Evolutionary conservation across 202 grass and related monocot genomes (phyloP).

Genomic region (Setaria italica): DNA sequence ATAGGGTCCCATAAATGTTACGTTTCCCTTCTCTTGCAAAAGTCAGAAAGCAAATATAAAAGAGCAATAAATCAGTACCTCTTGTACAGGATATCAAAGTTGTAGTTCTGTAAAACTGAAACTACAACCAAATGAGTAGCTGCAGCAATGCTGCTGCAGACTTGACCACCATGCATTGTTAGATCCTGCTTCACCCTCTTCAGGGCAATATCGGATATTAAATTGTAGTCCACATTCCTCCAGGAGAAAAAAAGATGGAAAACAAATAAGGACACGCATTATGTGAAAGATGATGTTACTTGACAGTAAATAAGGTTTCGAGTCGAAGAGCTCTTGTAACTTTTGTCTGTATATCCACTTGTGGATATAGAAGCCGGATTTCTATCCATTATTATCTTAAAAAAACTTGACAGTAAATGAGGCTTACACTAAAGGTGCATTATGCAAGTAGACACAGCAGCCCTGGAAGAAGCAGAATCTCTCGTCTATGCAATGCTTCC

Average conservation of each 20-base stretch:
- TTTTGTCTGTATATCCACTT: too few species aligned
- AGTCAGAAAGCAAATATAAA: constrained; percentile 34
- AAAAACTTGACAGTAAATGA: constrained; percentile 41
- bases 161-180: constrained; percentile 91
- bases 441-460: constrained; percentile 70
- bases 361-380: too few species aligned
- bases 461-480: constrained; percentile 88
- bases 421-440: constrained; percentile 69
- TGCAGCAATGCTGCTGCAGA: constrained; percentile 64
- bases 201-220: constrained; percentile 81
- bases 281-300: constrained; percentile 45
- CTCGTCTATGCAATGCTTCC: constrained; percentile 73
- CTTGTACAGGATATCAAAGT: constrained; percentile 87
- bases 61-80: constrained; percentile 64
- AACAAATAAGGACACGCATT: constrained; percentile 46
- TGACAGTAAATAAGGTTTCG: constrained; percentile 52
- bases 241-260: constrained; percentile 41
- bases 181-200: constrained; percentile 77
- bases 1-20: background rate
- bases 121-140: constrained; percentile 87
- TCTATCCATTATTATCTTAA: too few species aligned
- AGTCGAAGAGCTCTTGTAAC: too few species aligned
- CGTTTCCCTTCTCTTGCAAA: constrained; percentile 7
- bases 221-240: constrained; percentile 80
- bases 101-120: constrained; percentile 66